Conservation (phyloP, 208 protist genomes). For the Trypanosoma boissoni region DNA sequence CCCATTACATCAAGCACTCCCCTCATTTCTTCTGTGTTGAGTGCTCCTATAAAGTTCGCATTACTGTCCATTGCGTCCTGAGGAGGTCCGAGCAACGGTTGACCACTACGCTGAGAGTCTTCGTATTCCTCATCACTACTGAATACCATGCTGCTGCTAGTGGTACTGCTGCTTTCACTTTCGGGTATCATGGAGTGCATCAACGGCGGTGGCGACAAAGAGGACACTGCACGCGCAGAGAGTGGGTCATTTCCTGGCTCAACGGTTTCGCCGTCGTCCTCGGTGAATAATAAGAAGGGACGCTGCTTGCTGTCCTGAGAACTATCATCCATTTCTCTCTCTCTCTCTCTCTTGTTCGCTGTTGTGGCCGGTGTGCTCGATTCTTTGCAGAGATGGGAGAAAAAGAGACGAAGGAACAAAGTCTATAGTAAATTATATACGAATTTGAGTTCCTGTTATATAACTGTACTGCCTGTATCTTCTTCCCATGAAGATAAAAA, state of each 20-base stretch:
- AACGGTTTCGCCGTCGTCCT: background rate
- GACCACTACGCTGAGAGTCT: background rate
- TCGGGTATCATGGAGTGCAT: conserved; percentile 4
- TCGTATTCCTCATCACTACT: background rate
- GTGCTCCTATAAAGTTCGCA: no score
- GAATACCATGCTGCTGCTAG: background rate
- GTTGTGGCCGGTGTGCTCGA: background rate
- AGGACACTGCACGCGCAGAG: background rate
- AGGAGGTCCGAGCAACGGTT: no score
- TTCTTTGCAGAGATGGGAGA: no score
- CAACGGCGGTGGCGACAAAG: background rate
- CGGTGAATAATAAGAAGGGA: background rate
- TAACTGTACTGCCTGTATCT: no score
- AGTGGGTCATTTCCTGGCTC: background rate
- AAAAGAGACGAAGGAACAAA: no score
- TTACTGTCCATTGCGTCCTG: no score
- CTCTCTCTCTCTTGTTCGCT: background rate
- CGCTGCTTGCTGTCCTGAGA: no score
- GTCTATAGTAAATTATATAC: no score
- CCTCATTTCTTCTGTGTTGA: no score
- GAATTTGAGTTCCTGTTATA: no score
- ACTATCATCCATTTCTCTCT: background rate
- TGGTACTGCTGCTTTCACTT: conserved; percentile 11
- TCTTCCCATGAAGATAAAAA: conserved; percentile 1
- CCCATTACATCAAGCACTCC: no score